A percentile compares a stretch with the other conserved stretches of the same genome.
phyloP scores from a whole-genome alignment of 2,329 filamentous ascomycete genomes.

The Coniochaeta sp. region DNA sequence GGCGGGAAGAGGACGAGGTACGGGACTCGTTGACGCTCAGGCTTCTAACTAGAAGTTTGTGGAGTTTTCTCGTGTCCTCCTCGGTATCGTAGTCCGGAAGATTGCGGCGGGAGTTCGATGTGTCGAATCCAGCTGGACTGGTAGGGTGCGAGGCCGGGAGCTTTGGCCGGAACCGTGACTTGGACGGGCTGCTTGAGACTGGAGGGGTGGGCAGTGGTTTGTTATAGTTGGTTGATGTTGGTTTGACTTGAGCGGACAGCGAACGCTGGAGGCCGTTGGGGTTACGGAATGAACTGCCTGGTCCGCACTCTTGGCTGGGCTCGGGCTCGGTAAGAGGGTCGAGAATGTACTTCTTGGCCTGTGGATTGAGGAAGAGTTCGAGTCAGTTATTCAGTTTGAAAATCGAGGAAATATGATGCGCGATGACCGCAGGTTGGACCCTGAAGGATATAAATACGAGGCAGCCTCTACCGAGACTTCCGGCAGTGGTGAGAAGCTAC shows the following conservation, averaged over 20 bases:
- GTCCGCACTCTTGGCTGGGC: conserved; percentile 60
- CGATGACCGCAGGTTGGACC: background rate
- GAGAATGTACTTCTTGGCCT: conserved; percentile 62
- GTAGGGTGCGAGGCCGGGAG: conserved; percentile 16
- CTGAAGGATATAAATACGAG: conserved; percentile 2
- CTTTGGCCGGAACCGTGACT: conserved; percentile 32
- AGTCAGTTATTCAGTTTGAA: background rate
- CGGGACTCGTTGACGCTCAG: conserved; percentile 11
- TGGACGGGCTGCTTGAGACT: conserved; percentile 45
- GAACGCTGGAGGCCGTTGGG: conserved; percentile 13
- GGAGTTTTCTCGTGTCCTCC: conserved; percentile 10
- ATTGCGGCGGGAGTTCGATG: conserved; percentile 2
- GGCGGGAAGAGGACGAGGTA: conserved; percentile 8
- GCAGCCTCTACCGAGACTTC: background rate
- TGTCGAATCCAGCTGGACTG: conserved; percentile 2
- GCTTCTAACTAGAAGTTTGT: conserved; percentile 12
- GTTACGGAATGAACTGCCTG: conserved; percentile 48
- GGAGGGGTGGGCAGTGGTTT: conserved; percentile 32
- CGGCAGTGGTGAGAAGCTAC: background rate
- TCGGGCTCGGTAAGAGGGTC: conserved; percentile 63
- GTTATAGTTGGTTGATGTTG: conserved; percentile 17
- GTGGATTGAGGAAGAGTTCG: conserved; percentile 4
- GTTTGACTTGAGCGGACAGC: conserved; percentile 10
- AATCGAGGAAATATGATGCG: background rate
- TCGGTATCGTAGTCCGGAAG: conserved; percentile 7